These are phyloP conservation scores for Tetracentron sinense DNA, from an alignment of 164 flowering plant species.

Conservation along the genomic window DNA sequence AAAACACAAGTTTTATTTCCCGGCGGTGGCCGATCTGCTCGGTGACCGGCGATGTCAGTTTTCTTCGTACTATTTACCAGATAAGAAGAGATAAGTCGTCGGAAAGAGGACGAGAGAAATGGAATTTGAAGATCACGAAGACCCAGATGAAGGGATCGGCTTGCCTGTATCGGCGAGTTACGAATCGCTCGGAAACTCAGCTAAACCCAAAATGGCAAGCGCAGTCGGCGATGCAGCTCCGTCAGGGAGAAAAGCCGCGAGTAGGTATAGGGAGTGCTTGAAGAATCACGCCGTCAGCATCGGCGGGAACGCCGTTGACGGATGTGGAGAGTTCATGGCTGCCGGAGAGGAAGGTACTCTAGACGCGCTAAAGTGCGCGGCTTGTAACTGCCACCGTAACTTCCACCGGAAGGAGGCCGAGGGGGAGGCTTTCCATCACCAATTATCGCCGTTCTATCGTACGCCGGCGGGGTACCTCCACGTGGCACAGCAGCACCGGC, in stretches of 20 bases:
- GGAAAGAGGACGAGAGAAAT: conserved; percentile 11
- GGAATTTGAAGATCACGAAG: conserved; percentile 56
- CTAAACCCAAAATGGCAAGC: conserved; percentile 13
- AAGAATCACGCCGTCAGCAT: conserved; percentile 75
- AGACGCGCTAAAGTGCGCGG: conserved; percentile 70
- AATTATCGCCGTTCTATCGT: conserved; percentile 44
- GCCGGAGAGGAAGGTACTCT: conserved; percentile 71
- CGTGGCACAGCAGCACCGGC: conserved; percentile 25
- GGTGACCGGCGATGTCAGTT: not conserved
- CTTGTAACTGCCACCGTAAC: conserved; percentile 80
- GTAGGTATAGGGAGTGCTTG: conserved; percentile 59
- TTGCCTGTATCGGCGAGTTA: conserved; percentile 28
- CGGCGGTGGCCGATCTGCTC: not conserved
- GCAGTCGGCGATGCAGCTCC: conserved; percentile 9
- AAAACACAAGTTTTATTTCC: not conserved
- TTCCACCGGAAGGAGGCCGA: conserved; percentile 70
- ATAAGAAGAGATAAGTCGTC: not conserved
- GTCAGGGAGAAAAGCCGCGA: not conserved
- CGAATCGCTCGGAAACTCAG: conserved; percentile 28
- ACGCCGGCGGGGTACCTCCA: conserved; percentile 48
- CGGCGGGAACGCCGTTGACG: conserved; percentile 75
- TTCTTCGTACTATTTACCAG: not conserved
- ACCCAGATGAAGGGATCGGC: conserved; percentile 50
- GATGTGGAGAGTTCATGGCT: conserved; percentile 81
- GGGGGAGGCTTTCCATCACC: conserved; percentile 26